These are phyloP conservation scores for Vigna reflexopilosa DNA, from an alignment of 306 rosid species.

Conservation along the genomic window DNA sequence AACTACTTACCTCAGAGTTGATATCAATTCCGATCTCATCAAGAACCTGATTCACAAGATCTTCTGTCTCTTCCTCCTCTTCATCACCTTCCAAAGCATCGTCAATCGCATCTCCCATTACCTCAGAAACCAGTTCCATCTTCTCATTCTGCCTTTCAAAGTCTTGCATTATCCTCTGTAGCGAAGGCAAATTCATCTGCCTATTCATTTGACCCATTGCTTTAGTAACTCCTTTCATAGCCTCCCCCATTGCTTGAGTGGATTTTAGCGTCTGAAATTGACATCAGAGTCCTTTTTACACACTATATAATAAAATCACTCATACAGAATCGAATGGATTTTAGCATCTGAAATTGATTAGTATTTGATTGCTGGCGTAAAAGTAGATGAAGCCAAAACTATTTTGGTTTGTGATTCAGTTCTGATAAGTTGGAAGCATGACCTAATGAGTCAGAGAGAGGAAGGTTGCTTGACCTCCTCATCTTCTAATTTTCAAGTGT, in stretches of 20 bases:
- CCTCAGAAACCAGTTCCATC: conserved; percentile 86
- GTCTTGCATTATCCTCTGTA: conserved; percentile 94
- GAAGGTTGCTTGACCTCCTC: too few relatives aligned
- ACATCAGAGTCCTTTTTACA: conserved; percentile 34
- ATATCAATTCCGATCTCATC: conserved; percentile 91
- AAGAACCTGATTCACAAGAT: conserved; percentile 90
- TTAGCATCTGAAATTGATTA: conserved; percentile 39
- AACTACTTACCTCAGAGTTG: conserved; percentile 78
- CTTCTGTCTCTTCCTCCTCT: conserved; percentile 97
- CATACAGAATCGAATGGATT: conserved; percentile 68
- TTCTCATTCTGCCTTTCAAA: conserved; percentile 93
- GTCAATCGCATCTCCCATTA: conserved; percentile 96
- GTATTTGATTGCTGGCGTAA: background rate
- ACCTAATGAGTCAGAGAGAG: too few relatives aligned
- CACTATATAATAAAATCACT: background rate
- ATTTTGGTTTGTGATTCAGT: background rate
- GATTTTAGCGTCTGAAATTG: conserved; percentile 83
- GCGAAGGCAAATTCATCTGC: conserved; percentile 93
- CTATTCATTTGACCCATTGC: conserved; percentile 99
- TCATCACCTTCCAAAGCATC: conserved; percentile 99
- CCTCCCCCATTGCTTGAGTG: conserved; percentile 99
- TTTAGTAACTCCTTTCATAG: conserved; percentile 99
- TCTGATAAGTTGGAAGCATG: background rate
- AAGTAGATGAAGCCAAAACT: background rate
- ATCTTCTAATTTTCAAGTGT: too few relatives aligned